phyloP scores from a whole-genome alignment of 169 alveolate species.

The Eimeria maxima region DNA sequence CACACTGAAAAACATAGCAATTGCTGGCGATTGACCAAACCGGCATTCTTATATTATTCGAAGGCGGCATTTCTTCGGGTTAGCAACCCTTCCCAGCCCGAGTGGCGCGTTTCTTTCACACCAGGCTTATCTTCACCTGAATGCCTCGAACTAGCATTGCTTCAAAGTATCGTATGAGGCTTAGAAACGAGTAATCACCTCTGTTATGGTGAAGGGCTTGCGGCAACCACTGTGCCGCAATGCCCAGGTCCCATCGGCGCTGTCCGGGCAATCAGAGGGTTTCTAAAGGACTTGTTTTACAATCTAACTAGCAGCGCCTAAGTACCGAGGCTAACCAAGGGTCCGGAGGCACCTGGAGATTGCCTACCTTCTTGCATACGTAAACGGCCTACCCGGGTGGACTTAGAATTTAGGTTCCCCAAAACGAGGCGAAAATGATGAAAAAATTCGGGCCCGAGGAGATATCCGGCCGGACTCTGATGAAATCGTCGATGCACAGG shows the following conservation, averaged over 20 bases:
- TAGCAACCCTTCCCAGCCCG: background rate
- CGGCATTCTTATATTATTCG: background rate
- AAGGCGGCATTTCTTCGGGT: background rate
- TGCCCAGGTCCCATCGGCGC: background rate
- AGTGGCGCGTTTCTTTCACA: background rate
- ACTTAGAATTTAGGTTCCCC: background rate
- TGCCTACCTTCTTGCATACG: background rate
- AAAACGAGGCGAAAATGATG: constrained; percentile 66
- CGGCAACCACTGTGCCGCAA: background rate
- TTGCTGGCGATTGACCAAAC: background rate
- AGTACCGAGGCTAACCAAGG: background rate
- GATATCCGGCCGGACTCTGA: constrained; percentile 91
- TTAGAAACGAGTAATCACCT: background rate
- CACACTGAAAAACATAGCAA: background rate
- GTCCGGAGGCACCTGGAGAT: background rate
- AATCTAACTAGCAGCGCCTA: background rate
- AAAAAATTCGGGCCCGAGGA: constrained; percentile 89
- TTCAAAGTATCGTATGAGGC: background rate
- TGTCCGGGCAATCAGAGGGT: background rate
- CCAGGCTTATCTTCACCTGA: background rate
- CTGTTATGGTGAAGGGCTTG: background rate
- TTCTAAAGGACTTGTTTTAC: background rate
- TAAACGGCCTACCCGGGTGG: background rate
- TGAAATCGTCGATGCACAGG: constrained; percentile 94
- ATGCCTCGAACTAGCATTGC: background rate